phyloP scores from a whole-genome alignment of 768 basidiomycete species.

The Paxillus ammoniavirescens region DNA sequence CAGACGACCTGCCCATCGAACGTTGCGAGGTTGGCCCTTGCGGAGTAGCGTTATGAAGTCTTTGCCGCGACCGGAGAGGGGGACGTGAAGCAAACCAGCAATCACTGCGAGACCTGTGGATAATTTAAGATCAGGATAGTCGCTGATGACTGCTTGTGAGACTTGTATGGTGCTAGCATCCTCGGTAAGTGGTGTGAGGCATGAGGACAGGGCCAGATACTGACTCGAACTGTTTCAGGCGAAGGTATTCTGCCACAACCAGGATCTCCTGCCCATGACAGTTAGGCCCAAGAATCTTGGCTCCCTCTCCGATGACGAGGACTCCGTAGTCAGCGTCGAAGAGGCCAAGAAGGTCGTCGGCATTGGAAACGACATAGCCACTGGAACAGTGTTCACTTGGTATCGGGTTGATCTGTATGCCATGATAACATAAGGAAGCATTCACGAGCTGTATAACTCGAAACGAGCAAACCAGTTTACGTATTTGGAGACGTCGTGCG shows the following conservation, averaged over 20 bases:
- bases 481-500: constrained; percentile 68
- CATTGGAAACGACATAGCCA: constrained; percentile 77
- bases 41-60: constrained; percentile 83
- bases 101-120: constrained; percentile 61
- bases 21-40: constrained; percentile 68
- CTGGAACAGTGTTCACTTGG: constrained; percentile 57
- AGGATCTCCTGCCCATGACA: constrained; percentile 76
- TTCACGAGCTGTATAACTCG: background rate
- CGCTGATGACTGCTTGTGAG: constrained; percentile 62
- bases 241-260: constrained; percentile 76
- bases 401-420: constrained; percentile 63
- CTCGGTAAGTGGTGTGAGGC: background rate
- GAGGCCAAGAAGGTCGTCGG: constrained; percentile 72
- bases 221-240: constrained; percentile 67
- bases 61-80: constrained; percentile 65
- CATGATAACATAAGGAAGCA: constrained; percentile 2
- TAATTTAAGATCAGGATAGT: constrained; percentile 70
- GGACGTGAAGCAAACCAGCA: constrained; percentile 73
- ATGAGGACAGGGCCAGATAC: constrained; percentile 22
- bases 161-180: constrained; percentile 59
- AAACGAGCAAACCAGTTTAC: constrained; percentile 59
- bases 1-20: constrained; percentile 80
- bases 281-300: constrained; percentile 68
- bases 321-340: constrained; percentile 81
- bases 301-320: constrained; percentile 67